Evolutionary conservation across 2,329 filamentous ascomycete genomes (phyloP), one percentile per base, ranked within the genome.

Genomic region (Zarea fungicola): DNA sequence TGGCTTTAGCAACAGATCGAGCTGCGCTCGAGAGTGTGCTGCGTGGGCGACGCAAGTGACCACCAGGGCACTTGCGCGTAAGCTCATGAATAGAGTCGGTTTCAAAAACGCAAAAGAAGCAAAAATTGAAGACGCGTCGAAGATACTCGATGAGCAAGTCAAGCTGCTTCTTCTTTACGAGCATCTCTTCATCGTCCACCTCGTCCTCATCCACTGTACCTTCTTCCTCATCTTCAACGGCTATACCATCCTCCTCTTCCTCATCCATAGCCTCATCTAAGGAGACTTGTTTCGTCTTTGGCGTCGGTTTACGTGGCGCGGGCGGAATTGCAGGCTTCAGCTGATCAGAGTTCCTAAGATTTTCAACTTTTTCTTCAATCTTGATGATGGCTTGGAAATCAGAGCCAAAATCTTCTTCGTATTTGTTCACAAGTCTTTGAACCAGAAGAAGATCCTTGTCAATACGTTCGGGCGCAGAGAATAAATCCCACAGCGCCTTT

Each of bases 61-160:
- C 93, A 35, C 93, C 93, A 22, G 93, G 90, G 60, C 93, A 99
- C 70, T 99, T 97, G 52, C 93, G 84, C 34, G 89, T 91, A 56
- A 99, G 76, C 69, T 99, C 93, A 62, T 99, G 93, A 19, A 97
- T 85, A 0, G 92, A 97, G 66, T 99, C 93, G 62, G 90, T 93
- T 69, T 99, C 93, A 58, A 99, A 97, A 5, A 99, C 95, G 65
- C 93, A 99, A 74, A 97, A 99, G 75, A 99, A 96, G 73, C 93
- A 99, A 71, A 99, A 97, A 70, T 93, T 96, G 77, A 95, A 95
- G 45, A 99, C 93, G 14, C 93, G 85, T 45, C 93, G 89, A 52
- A 99, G 78, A 65, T 99, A 99, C 70, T 99, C 93, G 46, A 97
- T 93, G 66, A 96, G 78, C 29, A 99, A 76, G 68, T 99, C 93